Base-by-base conservation (phyloP, 139 green algal species). In the Edaphochlamys debaryana region DNA sequence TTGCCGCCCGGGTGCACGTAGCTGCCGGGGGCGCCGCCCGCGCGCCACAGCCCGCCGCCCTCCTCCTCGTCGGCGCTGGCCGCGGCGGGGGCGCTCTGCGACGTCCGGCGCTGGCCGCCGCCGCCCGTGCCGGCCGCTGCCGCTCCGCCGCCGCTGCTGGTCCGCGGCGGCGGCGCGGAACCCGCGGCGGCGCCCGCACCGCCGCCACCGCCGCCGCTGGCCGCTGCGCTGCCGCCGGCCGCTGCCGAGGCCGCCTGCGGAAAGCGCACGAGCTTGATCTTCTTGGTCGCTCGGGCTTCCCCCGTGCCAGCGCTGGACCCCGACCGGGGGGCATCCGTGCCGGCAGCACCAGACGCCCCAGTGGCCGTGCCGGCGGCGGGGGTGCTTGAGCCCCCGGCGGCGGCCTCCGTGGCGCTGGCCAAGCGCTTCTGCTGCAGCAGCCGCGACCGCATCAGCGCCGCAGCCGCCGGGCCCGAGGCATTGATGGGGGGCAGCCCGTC, bases 361-460 rank as follows among this genome's bases (percentile, higher is more conserved):
- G 25, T 27, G 67, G 9, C 52, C 0, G 56, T 41, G 56, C 36
- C 56, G 15, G 25, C 56, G 0, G 56, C 54, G 37, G 54, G 37
- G 11, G n/a, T n/a, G n/a, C n/a, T n/a, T n/a, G n/a, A n/a, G n/a
- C n/a, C n/a, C n/a, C n/a, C 52, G 6, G 45, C 36, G 30, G 45
- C 70, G 30, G 17, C 56, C 56, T 22, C 56, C 38, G 20, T 41
- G 38, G 30, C 56, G 4, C 34, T 45, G 4, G 70, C 72, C 54
- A 54, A 36, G 19, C 73, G 75, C 75, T 81, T 81, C 75, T 81
- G 75, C 75, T 81, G 75, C 41, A 81, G 38, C 75, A 81, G 40
- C 60, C 75, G 56, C n/a, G 75, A 81, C 29, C 75, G 75, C 75
- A 71, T 62, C 75, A 81, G 60, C 41, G 75, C 75, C 11, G 75